phyloP scores from a whole-genome alignment of 345 rosid genomes.

The Garcia nutans region DNA sequence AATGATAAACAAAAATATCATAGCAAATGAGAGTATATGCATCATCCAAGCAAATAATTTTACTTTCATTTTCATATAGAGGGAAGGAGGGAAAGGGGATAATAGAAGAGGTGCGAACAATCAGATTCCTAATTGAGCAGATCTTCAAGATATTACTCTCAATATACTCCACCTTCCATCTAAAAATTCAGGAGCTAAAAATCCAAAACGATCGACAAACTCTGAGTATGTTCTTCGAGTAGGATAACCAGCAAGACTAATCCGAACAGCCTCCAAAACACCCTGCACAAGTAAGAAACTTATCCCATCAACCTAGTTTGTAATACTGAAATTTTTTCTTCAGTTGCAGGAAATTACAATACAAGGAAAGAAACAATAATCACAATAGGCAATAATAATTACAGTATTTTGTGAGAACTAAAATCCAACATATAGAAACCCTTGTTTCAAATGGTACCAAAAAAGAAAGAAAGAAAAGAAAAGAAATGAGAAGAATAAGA shows the following conservation, averaged over 20 bases:
- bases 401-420: background rate
- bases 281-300: constrained; percentile 52
- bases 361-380: background rate
- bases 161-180: constrained; percentile 61
- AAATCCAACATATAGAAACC: background rate
- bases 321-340: background rate
- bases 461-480: no score
- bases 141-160: background rate
- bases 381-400: background rate
- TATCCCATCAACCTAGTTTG: background rate
- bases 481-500: background rate
- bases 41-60: background rate
- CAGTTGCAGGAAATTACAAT: background rate
- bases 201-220: constrained; percentile 94
- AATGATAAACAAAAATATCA: background rate
- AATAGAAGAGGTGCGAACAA: background rate
- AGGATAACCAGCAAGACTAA: constrained; percentile 97
- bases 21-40: background rate
- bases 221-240: constrained; percentile 81
- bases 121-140: background rate
- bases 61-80: background rate
- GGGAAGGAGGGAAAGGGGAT: background rate
- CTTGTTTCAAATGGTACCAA: background rate
- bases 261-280: constrained; percentile 97
- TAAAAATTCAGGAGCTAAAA: constrained; percentile 65